Percentiles rank a stretch among this genome's conserved stretches.
These are phyloP conservation scores for Parastagonospora avenae DNA, from an alignment of 2,329 filamentous ascomycete species.

Conservation along the genomic window DNA sequence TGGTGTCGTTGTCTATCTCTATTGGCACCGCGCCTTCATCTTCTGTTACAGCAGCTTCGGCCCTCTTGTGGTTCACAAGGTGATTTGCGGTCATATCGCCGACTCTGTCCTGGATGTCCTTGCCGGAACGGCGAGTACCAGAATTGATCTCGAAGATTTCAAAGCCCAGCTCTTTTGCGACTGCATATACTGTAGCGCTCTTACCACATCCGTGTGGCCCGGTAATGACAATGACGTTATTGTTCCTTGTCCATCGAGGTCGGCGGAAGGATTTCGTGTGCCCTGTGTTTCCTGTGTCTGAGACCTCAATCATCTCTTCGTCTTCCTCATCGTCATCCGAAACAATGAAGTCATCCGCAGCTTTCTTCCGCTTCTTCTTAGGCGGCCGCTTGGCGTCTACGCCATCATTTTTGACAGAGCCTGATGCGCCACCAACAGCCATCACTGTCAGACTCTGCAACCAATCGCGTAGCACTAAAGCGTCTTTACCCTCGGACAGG, in stretches of 20 bases:
- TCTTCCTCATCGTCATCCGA: conserved; percentile 38
- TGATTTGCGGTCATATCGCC: conserved; percentile 98
- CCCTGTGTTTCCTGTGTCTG: conserved; percentile 63
- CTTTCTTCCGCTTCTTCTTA: conserved; percentile 68
- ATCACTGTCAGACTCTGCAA: conserved; percentile 75
- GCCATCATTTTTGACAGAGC: conserved; percentile 28
- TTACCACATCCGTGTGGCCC: conserved; percentile 92
- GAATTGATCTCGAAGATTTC: conserved; percentile 96
- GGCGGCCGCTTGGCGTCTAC: conserved; percentile 30
- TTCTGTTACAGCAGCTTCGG: conserved; percentile 32
- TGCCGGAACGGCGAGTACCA: conserved; percentile 80
- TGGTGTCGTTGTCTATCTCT: conserved; percentile 43
- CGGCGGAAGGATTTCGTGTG: conserved; percentile 40
- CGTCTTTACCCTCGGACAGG: conserved; percentile 75
- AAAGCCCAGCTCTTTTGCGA: conserved; percentile 88
- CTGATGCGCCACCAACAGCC: conserved; percentile 67
- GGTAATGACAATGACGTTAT: conserved; percentile 84
- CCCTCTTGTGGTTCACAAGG: conserved; percentile 66
- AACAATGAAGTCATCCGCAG: conserved; percentile 44
- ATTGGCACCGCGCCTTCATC: not conserved
- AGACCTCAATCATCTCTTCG: conserved; percentile 65
- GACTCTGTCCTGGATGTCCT: conserved; percentile 87
- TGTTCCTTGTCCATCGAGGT: conserved; percentile 46
- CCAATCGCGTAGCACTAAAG: conserved; percentile 77
- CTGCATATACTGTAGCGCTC: conserved; percentile 88